Percentiles rank a stretch among this genome's conserved stretches.
Evolutionary conservation across 2,329 filamentous ascomycete species (phyloP).

Genomic region (Penicillium sp.): DNA sequence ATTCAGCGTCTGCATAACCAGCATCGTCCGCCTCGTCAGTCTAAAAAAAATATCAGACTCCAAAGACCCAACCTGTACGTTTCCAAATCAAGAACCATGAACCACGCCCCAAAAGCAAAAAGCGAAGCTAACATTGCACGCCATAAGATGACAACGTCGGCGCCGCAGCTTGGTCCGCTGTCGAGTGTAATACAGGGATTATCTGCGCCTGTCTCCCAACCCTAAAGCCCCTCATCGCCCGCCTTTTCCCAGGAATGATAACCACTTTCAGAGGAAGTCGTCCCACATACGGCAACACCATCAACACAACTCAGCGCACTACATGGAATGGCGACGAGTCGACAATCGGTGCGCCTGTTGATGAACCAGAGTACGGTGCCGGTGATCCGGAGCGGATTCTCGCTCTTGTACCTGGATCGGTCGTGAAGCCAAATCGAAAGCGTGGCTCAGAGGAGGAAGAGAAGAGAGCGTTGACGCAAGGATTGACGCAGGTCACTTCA

Average conservation of each 20-base stretch:
- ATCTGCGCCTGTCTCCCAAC: conserved; percentile 44
- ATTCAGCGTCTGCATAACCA: conserved; percentile 35
- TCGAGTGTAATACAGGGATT: conserved; percentile 42
- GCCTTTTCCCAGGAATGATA: conserved; percentile 30
- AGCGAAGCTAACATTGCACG: conserved; percentile 5
- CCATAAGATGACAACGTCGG: conserved; percentile 33
- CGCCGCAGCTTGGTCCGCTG: conserved; percentile 38
- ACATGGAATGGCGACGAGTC: conserved; percentile 30
- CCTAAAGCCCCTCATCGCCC: conserved; percentile 35
- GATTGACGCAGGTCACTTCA: not conserved
- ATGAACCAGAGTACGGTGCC: conserved; percentile 29
- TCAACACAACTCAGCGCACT: conserved; percentile 14
- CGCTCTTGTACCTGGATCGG: conserved; percentile 17
- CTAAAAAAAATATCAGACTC: conserved; percentile 35
- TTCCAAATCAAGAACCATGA: not conserved
- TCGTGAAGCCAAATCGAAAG: conserved; percentile 12
- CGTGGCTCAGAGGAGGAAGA: conserved; percentile 19
- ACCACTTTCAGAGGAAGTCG: conserved; percentile 25
- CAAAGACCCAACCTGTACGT: conserved; percentile 35
- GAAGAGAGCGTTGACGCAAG: not conserved
- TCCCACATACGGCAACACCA: conserved; percentile 15
- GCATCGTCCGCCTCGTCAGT: conserved; percentile 32
- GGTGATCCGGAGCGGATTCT: conserved; percentile 26
- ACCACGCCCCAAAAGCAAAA: not conserved
- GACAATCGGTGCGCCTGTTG: conserved; percentile 27